Percentiles rank a stretch among this genome's conserved stretches.
Evolutionary conservation across 306 rosid species (phyloP).

Genomic region (Erythrophleum fordii): DNA sequence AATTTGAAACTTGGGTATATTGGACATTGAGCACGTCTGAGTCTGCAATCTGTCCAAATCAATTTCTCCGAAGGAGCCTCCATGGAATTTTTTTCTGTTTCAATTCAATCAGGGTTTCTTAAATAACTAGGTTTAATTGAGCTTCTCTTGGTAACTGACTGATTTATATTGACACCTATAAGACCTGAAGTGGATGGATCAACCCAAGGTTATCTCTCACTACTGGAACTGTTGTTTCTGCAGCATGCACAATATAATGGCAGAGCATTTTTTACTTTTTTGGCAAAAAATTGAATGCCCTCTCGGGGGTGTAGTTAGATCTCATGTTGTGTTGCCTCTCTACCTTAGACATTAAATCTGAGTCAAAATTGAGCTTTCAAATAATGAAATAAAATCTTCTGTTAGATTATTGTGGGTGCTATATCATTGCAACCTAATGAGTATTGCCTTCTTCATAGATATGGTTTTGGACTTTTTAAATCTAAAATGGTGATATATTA

Average conservation of each 20-base stretch:
- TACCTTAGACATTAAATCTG: neutral
- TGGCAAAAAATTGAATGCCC: neutral
- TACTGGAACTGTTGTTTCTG: neutral
- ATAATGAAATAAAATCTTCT: conserved; percentile 19
- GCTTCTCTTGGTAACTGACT: neutral
- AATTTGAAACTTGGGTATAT: conserved; percentile 26
- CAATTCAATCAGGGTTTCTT: neutral
- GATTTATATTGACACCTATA: neutral
- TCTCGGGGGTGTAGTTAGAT: neutral
- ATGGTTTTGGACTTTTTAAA: neutral
- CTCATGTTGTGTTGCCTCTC: neutral
- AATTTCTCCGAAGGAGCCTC: neutral
- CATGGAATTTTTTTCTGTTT: neutral
- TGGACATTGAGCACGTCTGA: neutral
- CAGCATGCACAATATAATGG: neutral
- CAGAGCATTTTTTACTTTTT: neutral
- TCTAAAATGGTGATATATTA: conserved; percentile 24
- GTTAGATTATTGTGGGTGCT: neutral
- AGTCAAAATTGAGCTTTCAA: neutral
- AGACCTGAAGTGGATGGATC: neutral
- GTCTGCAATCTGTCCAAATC: neutral
- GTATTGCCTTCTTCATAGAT: conserved; percentile 6
- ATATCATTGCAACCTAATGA: conserved; percentile 10
- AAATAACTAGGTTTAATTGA: neutral
- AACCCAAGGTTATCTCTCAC: neutral